A percentile compares a stretch with the other conserved stretches of the same genome.
Evolutionary conservation across 225 moss, liverwort and hornwort genomes (phyloP).

Genomic region (Climacium dendroides): DNA sequence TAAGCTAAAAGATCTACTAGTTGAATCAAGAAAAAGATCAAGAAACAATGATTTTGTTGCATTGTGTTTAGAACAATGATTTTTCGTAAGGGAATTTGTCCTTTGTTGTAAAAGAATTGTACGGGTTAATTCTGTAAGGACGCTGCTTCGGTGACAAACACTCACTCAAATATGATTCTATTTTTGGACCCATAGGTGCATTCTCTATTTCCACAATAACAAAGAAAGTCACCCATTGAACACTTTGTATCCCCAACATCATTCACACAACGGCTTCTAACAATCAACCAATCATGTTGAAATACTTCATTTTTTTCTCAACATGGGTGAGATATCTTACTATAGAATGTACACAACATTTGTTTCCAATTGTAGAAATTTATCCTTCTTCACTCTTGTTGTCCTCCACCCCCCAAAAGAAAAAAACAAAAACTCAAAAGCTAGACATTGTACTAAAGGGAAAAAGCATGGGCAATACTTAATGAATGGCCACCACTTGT

Average conservation of each 20-base stretch:
- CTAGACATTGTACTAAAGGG: neutral
- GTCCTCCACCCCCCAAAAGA: fast-evolving
- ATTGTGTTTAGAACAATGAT: fast-evolving
- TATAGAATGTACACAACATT: neutral
- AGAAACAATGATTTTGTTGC: neutral
- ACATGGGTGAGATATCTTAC: no score
- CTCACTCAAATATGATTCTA: neutral
- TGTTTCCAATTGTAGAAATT: neutral
- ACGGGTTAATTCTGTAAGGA: fast-evolving
- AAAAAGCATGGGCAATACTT: no score
- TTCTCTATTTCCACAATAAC: fast-evolving
- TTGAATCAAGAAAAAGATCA: neutral
- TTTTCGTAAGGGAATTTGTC: neutral
- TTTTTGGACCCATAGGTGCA: neutral
- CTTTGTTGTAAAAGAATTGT: no score
- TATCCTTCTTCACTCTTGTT: neutral
- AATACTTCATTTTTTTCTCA: no score
- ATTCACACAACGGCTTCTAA: neutral
- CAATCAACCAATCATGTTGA: fast-evolving
- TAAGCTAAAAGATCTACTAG: neutral
- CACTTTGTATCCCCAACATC: fast-evolving
- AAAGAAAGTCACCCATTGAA: neutral
- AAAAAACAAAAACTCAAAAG: neutral
- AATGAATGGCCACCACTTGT: neutral
- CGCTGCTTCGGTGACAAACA: fast-evolving